phyloP scores from a whole-genome alignment of 2,329 filamentous ascomycete species.

The Dothiorella sarmentorum region DNA sequence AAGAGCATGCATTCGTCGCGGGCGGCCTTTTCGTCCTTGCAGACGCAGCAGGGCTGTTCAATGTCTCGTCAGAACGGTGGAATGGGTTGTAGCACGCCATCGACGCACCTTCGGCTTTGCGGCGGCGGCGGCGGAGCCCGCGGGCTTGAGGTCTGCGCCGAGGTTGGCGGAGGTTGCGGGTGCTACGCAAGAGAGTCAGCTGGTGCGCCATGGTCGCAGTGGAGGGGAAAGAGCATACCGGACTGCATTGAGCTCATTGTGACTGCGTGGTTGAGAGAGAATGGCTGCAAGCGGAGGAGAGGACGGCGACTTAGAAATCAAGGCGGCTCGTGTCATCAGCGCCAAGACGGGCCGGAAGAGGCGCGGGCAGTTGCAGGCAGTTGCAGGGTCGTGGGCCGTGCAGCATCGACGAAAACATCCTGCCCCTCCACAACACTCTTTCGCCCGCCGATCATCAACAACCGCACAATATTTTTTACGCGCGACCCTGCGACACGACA shows the following conservation, averaged over 20 bases:
- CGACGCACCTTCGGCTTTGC: constrained; percentile 43
- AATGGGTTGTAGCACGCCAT: constrained; percentile 1
- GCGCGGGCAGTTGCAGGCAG: neutral
- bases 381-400: constrained; percentile 11
- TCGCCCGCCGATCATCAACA: constrained; percentile 5
- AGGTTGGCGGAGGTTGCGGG: constrained; percentile 38
- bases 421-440: constrained; percentile 17
- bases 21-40: constrained; percentile 87
- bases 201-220: neutral
- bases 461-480: constrained; percentile 5
- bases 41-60: constrained; percentile 88
- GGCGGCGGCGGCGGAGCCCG: constrained; percentile 37
- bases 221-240: constrained; percentile 18
- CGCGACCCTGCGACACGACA: neutral
- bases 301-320: constrained; percentile 12
- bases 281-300: neutral
- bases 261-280: neutral
- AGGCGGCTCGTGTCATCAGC: constrained; percentile 15
- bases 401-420: constrained; percentile 9
- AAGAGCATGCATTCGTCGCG: constrained; percentile 99
- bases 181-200: neutral
- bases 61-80: neutral
- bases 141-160: constrained; percentile 43
- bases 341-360: constrained; percentile 1
- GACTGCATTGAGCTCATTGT: constrained; percentile 35